Conservation (phyloP, 768 basidiomycete species). For the Suillus decipiens region DNA sequence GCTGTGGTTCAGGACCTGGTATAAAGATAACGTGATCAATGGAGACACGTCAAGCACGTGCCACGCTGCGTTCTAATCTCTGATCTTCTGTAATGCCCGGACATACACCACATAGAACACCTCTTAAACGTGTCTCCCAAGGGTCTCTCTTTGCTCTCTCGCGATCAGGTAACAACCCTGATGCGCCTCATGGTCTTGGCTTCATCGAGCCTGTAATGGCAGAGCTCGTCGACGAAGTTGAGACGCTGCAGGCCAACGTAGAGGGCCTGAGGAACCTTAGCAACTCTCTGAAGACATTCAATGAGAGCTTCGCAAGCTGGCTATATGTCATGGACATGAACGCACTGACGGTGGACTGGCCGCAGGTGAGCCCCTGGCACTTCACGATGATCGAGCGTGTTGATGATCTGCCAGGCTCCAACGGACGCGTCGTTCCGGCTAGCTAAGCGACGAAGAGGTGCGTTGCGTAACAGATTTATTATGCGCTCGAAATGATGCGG, state of each 20-base stretch:
- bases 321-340: conserved; percentile 95
- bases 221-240: conserved; percentile 88
- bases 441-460: conserved; percentile 64
- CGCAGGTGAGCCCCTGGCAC: conserved; percentile 54
- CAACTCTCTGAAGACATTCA: conserved; percentile 79
- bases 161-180: conserved; percentile 62
- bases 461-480: conserved; percentile 8
- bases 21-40: background rate
- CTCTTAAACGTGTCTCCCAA: conserved; percentile 87
- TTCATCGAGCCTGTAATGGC: conserved; percentile 84
- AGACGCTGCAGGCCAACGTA: conserved; percentile 74
- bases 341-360: conserved; percentile 91
- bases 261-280: conserved; percentile 71
- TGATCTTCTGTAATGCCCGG: conserved; percentile 14
- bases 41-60: conserved; percentile 10
- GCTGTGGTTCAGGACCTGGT: background rate
- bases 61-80: background rate
- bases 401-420: conserved; percentile 48
- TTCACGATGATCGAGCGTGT: conserved; percentile 2
- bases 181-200: conserved; percentile 81
- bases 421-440: conserved; percentile 58
- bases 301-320: conserved; percentile 92
- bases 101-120: conserved; percentile 69
- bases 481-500: background rate
- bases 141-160: conserved; percentile 88